A percentile compares a stretch with the other conserved stretches of the same genome.
These are phyloP conservation scores for Apiotrichum gracile DNA, from an alignment of 1,284 basidiomycete genomes.

Conservation along the genomic window DNA sequence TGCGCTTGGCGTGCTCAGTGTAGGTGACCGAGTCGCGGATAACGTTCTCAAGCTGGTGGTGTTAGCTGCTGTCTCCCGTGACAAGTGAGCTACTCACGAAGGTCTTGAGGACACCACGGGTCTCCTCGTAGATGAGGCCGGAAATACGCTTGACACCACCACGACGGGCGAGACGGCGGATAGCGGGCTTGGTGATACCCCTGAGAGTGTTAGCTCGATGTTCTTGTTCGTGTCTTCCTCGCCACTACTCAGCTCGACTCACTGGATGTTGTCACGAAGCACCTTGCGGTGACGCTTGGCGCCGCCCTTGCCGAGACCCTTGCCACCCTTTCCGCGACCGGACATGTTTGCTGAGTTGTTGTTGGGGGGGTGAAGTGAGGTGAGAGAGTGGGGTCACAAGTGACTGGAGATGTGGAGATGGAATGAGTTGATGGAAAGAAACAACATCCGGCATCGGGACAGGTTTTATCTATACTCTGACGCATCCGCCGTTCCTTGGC, in stretches of 20 bases:
- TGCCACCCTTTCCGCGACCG: constrained; percentile 70
- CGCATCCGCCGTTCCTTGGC: not conserved
- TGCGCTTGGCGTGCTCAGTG: constrained; percentile 90
- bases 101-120: constrained; percentile 74
- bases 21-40: constrained; percentile 84
- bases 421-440: not conserved
- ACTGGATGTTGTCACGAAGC: not conserved
- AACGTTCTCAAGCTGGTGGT: constrained; percentile 52
- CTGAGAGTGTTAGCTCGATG: constrained; percentile 12
- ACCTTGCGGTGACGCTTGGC: constrained; percentile 79
- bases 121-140: constrained; percentile 88
- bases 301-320: constrained; percentile 78
- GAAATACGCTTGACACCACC: constrained; percentile 95
- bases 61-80: not conserved
- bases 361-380: constrained; percentile 9
- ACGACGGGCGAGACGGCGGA: constrained; percentile 88
- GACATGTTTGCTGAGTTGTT: constrained; percentile 54
- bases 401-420: not conserved
- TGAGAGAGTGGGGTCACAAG: not conserved
- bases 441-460: not conserved
- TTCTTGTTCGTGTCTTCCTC: too few relatives aligned
- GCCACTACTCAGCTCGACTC: too few relatives aligned
- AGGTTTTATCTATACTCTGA: not conserved
- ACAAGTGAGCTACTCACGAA: constrained; percentile 46
- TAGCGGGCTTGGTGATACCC: constrained; percentile 81